Conservation (phyloP, 179 eudicot species). For the Beta macrorhiza region DNA sequence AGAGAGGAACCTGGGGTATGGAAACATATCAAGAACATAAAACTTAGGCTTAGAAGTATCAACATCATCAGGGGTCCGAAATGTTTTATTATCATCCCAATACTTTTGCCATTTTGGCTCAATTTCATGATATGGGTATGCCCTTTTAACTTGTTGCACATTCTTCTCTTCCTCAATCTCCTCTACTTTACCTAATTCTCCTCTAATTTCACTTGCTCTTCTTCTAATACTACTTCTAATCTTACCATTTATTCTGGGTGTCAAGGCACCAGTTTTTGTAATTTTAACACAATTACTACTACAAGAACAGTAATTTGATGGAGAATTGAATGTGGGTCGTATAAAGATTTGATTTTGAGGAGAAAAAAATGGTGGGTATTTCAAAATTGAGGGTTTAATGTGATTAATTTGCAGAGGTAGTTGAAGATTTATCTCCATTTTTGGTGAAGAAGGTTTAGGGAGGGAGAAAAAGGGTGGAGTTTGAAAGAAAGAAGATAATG, state of each 20-base stretch:
- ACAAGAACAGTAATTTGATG: background rate
- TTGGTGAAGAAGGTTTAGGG: background rate
- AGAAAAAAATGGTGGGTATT: constrained; percentile 12
- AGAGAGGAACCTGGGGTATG: constrained; percentile 80
- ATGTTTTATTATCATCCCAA: constrained; percentile 88
- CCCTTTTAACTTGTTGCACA: constrained; percentile 42
- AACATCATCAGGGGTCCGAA: constrained; percentile 77
- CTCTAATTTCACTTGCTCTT: constrained; percentile 27
- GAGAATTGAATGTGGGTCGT: constrained; percentile 13
- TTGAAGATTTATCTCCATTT: constrained; percentile 37
- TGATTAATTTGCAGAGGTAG: constrained; percentile 25
- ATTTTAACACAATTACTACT: constrained; percentile 14
- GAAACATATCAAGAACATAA: constrained; percentile 99
- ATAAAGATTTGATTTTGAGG: constrained; percentile 20
- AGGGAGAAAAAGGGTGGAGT: constrained; percentile 17
- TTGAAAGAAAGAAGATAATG: constrained; percentile 33
- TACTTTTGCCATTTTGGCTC: constrained; percentile 83
- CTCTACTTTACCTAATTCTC: constrained; percentile 20
- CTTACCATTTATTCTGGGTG: constrained; percentile 19
- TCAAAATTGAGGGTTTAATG: constrained; percentile 14
- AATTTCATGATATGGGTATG: constrained; percentile 79
- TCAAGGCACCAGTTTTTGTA: constrained; percentile 5
- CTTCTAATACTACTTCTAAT: constrained; percentile 16
- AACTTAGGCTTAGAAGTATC: constrained; percentile 90
- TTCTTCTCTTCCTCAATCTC: constrained; percentile 25